phyloP scores from a whole-genome alignment of 148 eudicot species.

The Polygonum aviculare region DNA sequence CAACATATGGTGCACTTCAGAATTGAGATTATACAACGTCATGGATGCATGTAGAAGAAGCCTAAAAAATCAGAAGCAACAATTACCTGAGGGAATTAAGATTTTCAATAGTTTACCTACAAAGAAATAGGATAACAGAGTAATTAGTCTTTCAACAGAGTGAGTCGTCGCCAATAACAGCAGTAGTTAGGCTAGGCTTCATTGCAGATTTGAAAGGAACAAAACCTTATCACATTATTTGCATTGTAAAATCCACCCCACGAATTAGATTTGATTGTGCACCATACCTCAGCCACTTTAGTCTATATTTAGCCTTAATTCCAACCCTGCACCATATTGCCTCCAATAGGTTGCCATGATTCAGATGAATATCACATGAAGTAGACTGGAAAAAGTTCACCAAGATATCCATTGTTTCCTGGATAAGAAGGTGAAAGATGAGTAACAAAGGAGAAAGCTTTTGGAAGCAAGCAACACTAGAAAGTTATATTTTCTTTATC shows the following conservation, averaged over 20 bases:
- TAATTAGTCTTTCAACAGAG: no score
- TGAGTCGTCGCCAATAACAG: no score
- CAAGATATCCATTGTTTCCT: slow-evolving; percentile 75
- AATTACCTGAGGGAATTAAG: no score
- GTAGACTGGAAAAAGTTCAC: slow-evolving; percentile 50
- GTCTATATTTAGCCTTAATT: slow-evolving; percentile 55
- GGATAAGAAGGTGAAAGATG: slow-evolving; percentile 11
- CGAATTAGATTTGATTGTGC: neutral
- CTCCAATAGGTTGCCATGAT: slow-evolving; percentile 74
- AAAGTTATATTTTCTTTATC: neutral
- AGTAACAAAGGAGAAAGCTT: slow-evolving; percentile 3
- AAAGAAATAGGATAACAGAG: no score
- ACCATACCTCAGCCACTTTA: slow-evolving; percentile 85
- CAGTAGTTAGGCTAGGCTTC: slow-evolving; percentile 34
- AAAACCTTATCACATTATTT: neutral
- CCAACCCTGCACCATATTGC: slow-evolving; percentile 98
- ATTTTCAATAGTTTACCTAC: no score
- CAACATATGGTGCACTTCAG: no score
- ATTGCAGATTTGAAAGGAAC: slow-evolving; percentile 11
- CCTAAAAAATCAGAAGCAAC: no score
- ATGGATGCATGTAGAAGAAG: no score
- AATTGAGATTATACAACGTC: no score
- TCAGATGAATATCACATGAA: slow-evolving; percentile 82
- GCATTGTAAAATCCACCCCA: neutral
- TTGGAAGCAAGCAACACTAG: neutral